Conservation (phyloP, 2,329 filamentous ascomycete species). For the Sporothrix brasiliensis region DNA sequence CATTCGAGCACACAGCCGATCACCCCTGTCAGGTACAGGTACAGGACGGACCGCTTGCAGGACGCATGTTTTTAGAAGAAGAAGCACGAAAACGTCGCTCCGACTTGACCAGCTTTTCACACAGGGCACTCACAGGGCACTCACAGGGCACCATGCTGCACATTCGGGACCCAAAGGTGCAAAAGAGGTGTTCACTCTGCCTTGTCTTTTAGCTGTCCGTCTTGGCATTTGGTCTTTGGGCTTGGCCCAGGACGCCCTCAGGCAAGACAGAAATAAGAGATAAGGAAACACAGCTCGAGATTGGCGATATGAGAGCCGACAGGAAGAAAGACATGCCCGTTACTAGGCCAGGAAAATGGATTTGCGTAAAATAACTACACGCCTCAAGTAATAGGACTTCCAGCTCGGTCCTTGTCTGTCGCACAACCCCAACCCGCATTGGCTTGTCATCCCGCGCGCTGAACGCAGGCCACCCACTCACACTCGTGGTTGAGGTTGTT, state of each 20-base stretch:
- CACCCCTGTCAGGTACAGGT: conserved; percentile 19
- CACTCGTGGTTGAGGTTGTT: not conserved
- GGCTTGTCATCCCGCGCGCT: conserved; percentile 24
- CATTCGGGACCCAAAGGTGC: not conserved
- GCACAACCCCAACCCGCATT: too few species aligned
- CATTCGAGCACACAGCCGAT: not conserved
- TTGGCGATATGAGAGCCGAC: not conserved
- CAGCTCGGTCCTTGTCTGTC: not conserved
- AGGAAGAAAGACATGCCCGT: not conserved
- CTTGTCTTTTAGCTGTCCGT: not conserved
- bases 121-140: not conserved
- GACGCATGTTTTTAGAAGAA: not conserved
- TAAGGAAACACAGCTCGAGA: conserved; percentile 13
- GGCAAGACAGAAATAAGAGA: not conserved
- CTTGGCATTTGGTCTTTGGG: conserved; percentile 1
- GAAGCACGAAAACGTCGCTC: not conserved
- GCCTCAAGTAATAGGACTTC: not conserved
- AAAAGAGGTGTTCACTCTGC: not conserved
- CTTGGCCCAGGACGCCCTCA: conserved; percentile 9
- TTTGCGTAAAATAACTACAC: conserved; percentile 23
- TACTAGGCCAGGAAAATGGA: not conserved
- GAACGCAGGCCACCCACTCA: conserved; percentile 14
- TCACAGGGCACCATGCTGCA: not conserved
- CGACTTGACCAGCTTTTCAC: not conserved
- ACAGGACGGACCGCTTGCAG: not conserved